Percentiles rank a stretch among this genome's conserved stretches.
Conservation (phyloP, 2,329 filamentous ascomycete species). For the Penicillium hesseltinei region DNA sequence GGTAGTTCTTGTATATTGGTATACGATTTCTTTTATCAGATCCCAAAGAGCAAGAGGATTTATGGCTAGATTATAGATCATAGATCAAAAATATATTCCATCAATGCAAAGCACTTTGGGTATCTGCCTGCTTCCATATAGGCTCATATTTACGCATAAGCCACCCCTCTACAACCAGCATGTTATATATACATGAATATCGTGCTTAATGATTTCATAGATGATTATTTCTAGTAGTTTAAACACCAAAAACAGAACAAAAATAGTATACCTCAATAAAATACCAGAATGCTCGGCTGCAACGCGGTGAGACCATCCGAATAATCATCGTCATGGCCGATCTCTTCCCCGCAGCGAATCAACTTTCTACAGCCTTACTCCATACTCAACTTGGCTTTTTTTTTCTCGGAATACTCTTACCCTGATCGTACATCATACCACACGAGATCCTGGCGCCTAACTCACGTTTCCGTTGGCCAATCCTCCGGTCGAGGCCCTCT, state of each 20-base stretch:
- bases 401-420: neutral
- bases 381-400: neutral
- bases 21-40: neutral
- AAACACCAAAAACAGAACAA: neutral
- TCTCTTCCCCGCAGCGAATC: slow-evolving; percentile 11
- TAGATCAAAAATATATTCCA: neutral
- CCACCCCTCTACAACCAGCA: neutral
- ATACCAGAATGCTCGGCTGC: neutral
- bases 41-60: neutral
- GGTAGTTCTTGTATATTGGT: neutral
- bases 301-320: slow-evolving; percentile 9
- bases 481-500: slow-evolving; percentile 17
- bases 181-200: too few relatives aligned
- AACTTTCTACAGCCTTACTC: slow-evolving; percentile 1
- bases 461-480: slow-evolving; percentile 22
- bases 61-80: neutral
- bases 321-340: slow-evolving; percentile 11
- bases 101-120: neutral
- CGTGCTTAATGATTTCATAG: too few relatives aligned
- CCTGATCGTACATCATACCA: neutral
- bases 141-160: neutral
- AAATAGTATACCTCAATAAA: neutral
- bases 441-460: slow-evolving; percentile 30
- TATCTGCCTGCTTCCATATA: neutral
- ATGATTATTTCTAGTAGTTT: neutral